These are phyloP conservation scores for Gossypioides kirkii DNA, from an alignment of 345 rosid genomes.

Conservation along the genomic window DNA sequence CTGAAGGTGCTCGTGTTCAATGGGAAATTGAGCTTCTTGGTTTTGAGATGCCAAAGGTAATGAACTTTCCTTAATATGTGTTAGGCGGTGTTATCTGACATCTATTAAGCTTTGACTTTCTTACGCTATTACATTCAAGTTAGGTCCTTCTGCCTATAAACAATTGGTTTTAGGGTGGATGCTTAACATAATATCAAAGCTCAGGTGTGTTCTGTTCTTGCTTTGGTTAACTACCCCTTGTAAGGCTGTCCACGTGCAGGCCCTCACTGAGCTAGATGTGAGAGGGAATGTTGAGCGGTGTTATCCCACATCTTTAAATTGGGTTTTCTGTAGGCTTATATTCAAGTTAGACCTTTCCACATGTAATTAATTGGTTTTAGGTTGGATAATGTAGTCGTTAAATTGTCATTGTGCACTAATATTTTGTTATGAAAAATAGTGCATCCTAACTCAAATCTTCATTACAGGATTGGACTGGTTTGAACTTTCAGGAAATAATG, in stretches of 20 bases:
- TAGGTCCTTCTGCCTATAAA: not conserved
- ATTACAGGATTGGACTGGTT: slow-evolving; percentile 94
- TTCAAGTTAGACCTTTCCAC: not conserved
- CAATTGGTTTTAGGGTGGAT: not conserved
- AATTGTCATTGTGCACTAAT: not conserved
- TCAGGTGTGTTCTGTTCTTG: not conserved
- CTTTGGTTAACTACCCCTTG: not conserved
- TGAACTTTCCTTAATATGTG: not conserved
- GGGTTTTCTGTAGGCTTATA: not conserved
- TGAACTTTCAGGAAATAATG: slow-evolving; percentile 86
- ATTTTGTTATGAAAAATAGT: not conserved
- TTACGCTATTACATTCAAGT: not conserved
- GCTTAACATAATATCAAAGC: not conserved
- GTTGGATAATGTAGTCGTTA: not conserved
- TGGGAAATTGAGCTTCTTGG: slow-evolving; percentile 98
- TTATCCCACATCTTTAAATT: no score
- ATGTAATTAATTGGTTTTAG: not conserved
- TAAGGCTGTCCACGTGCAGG: not conserved
- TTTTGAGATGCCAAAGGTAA: slow-evolving; percentile 92
- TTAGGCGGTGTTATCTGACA: no score
- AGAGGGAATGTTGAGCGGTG: not conserved
- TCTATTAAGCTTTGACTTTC: not conserved
- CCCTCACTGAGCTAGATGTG: not conserved
- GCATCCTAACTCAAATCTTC: slow-evolving; percentile 5
- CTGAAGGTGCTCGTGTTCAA: slow-evolving; percentile 84